These are phyloP conservation scores for Mortierella sp. DNA, from an alignment of 371 early-diverging fungal species.

Conservation along the genomic window DNA sequence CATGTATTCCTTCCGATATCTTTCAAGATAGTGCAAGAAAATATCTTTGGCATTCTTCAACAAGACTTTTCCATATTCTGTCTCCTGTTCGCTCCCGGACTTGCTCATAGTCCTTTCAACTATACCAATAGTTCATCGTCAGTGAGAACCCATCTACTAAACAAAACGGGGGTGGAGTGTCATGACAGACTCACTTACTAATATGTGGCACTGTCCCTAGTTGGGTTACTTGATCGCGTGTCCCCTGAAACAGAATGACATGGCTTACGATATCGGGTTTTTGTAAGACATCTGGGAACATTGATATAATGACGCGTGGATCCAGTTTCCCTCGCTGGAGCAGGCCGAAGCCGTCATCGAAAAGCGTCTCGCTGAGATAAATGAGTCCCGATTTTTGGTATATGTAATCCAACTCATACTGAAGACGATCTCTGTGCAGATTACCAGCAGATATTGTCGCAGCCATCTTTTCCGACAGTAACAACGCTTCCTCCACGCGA, in stretches of 20 bases:
- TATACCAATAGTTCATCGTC: constrained; percentile 4
- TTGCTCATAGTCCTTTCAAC: constrained; percentile 17
- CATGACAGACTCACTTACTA: constrained; percentile 54
- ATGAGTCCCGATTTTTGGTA: constrained; percentile 79
- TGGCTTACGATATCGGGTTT: constrained; percentile 27
- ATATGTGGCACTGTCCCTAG: constrained; percentile 66
- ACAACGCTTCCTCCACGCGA: constrained; percentile 39
- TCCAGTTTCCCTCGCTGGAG: constrained; percentile 76
- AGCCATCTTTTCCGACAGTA: constrained; percentile 59
- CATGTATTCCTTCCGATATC: constrained; percentile 53
- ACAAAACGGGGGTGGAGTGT: background rate
- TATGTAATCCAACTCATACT: constrained; percentile 67
- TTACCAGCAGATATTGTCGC: constrained; percentile 62
- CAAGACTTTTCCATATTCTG: constrained; percentile 60
- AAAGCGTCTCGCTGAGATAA: constrained; percentile 72
- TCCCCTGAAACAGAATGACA: constrained; percentile 62
- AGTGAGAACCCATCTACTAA: background rate
- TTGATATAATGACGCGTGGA: constrained; percentile 68
- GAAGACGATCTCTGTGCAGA: constrained; percentile 61
- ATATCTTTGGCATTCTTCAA: constrained; percentile 73
- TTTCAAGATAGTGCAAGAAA: constrained; percentile 60
- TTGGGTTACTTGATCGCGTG: constrained; percentile 49
- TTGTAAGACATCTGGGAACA: constrained; percentile 70
- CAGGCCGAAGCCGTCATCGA: constrained; percentile 75
- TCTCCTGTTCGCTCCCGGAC: constrained; percentile 25